Percentiles rank a stretch among this genome's conserved stretches.
Conservation (phyloP, 2,329 filamentous ascomycete species). For the Fusarium oligoseptatum region DNA sequence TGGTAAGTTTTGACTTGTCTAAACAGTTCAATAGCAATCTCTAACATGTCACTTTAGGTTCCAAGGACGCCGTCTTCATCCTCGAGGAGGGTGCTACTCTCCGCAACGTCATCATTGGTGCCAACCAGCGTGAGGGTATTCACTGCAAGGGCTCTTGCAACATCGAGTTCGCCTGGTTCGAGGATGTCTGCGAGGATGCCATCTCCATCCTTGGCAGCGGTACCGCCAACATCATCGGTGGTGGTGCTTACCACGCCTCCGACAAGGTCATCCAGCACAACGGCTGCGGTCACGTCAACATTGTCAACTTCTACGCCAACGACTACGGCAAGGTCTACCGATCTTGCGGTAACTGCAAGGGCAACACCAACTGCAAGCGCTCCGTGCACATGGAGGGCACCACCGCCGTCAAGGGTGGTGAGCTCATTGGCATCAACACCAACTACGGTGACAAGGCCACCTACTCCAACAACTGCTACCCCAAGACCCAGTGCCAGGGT, state of each 20-base stretch:
- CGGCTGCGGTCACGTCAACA: slow-evolving; percentile 59
- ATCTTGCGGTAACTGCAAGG: slow-evolving; percentile 45
- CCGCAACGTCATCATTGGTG: slow-evolving; percentile 61
- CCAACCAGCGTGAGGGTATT: slow-evolving; percentile 60
- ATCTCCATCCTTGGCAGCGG: slow-evolving; percentile 44
- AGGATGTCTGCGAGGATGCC: slow-evolving; percentile 58
- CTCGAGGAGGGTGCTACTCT: slow-evolving; percentile 58
- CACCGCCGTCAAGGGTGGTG: slow-evolving; percentile 56
- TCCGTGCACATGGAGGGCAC: slow-evolving; percentile 60
- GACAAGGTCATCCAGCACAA: slow-evolving; percentile 65
- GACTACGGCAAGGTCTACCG: slow-evolving; percentile 60
- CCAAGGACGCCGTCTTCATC: slow-evolving; percentile 57
- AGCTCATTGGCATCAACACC: slow-evolving; percentile 59
- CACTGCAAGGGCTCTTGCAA: slow-evolving; percentile 60
- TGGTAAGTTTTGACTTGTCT: slow-evolving; percentile 43
- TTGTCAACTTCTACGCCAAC: slow-evolving; percentile 54
- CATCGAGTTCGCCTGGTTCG: slow-evolving; percentile 63
- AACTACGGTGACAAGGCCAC: slow-evolving; percentile 53
- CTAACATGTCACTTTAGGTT: slow-evolving; percentile 25
- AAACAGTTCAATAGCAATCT: accelerated
- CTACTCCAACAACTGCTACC: slow-evolving; percentile 49
- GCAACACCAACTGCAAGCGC: slow-evolving; percentile 52
- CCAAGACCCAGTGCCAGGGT: slow-evolving; percentile 47
- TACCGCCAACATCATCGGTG: slow-evolving; percentile 56
- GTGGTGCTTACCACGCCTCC: slow-evolving; percentile 58